phyloP scores from a whole-genome alignment of 495 filamentous ascomycete genomes.

The Cenococcum geophilum region DNA sequence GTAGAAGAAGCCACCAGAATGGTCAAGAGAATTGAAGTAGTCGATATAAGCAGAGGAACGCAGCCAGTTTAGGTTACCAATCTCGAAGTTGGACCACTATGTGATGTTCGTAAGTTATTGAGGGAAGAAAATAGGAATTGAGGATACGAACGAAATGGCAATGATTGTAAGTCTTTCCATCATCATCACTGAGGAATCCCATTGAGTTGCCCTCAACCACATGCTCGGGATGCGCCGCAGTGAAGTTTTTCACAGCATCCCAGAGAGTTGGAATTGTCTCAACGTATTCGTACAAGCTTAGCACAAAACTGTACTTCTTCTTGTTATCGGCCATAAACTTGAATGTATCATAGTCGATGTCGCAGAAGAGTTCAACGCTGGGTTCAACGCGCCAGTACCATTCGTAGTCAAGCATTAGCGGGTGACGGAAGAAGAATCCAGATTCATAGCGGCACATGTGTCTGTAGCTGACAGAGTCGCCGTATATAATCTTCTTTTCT shows the following conservation, averaged over 20 bases:
- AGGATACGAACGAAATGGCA: conserved; percentile 72
- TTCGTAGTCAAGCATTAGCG: conserved; percentile 43
- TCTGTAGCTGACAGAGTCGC: conserved; percentile 66
- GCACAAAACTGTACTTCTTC: conserved; percentile 43
- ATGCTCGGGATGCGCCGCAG: conserved; percentile 80
- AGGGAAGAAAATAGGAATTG: background rate
- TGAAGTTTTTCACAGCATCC: conserved; percentile 89
- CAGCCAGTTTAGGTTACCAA: conserved; percentile 57
- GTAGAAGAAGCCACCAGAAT: conserved; percentile 55
- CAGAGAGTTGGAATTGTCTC: conserved; percentile 95
- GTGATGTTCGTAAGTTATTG: conserved; percentile 9
- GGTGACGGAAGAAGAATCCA: conserved; percentile 48
- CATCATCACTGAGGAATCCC: conserved; percentile 85
- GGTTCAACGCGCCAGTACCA: conserved; percentile 48
- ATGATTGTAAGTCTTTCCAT: conserved; percentile 79
- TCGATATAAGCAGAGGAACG: conserved; percentile 50
- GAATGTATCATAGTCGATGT: conserved; percentile 46
- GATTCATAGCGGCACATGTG: conserved; percentile 47
- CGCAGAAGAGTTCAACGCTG: conserved; percentile 44
- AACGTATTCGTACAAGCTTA: conserved; percentile 77
- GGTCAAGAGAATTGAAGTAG: conserved; percentile 55
- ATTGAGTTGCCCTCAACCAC: conserved; percentile 78
- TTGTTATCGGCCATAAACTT: conserved; percentile 43
- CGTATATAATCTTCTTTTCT: conserved; percentile 57
- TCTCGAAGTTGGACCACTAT: conserved; percentile 55